Evolutionary conservation across 2,329 filamentous ascomycete genomes (phyloP).

Genomic region (Zasmidium citrigriseum): DNA sequence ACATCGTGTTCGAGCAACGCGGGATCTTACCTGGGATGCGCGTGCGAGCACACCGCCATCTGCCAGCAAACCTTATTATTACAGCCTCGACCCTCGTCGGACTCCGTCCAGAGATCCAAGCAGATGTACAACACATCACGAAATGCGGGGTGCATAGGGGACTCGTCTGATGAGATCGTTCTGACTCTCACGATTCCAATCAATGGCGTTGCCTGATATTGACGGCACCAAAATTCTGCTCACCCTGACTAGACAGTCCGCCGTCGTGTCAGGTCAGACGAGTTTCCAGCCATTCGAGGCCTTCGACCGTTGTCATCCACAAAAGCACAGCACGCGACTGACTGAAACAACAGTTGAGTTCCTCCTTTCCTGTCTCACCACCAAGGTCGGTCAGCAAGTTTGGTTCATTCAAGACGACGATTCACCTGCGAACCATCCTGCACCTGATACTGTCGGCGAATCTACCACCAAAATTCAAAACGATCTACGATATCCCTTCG

Average conservation of each 20-base stretch:
- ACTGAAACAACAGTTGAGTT: neutral
- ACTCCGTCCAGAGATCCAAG: too few relatives aligned
- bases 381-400: neutral
- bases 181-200: too few relatives aligned
- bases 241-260: neutral
- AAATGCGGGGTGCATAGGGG: neutral
- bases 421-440: conserved; percentile 2
- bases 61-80: neutral
- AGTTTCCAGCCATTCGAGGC: neutral
- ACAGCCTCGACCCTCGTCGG: too few relatives aligned
- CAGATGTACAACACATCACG: neutral
- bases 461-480: neutral
- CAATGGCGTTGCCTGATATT: too few relatives aligned
- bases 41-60: conserved; percentile 2
- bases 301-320: neutral
- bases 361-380: neutral
- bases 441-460: neutral
- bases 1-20: neutral
- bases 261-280: neutral
- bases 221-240: too few relatives aligned
- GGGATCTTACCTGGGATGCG: neutral
- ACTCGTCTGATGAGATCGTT: neutral
- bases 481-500: conserved; percentile 1
- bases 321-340: neutral
- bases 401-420: conserved; percentile 1